phyloP scores from a whole-genome alignment of 805 yeast genomes.

The Nakazawaea anatomiae region DNA sequence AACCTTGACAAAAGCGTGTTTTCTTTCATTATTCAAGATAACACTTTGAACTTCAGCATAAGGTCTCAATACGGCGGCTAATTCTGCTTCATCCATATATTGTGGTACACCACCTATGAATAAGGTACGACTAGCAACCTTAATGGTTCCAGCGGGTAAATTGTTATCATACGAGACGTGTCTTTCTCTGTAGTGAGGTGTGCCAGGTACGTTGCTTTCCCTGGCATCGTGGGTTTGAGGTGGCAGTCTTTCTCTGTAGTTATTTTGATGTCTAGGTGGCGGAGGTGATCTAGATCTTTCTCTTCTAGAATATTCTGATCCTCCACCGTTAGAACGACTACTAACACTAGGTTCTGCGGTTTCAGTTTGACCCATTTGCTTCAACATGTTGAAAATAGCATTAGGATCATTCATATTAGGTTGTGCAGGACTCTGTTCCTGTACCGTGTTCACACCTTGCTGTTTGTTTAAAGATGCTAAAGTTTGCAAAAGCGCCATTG shows the following conservation, averaged over 20 bases:
- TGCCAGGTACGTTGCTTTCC: conserved; percentile 64
- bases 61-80: conserved; percentile 69
- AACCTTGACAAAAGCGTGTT: conserved; percentile 94
- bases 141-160: conserved; percentile 72
- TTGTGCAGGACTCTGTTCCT: conserved; percentile 3
- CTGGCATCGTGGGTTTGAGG: conserved; percentile 24
- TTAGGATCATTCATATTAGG: conserved; percentile 27
- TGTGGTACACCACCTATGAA: conserved; percentile 93
- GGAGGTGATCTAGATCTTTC: conserved; percentile 51
- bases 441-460: conserved; percentile 10
- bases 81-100: conserved; percentile 68
- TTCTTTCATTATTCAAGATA: conserved; percentile 80
- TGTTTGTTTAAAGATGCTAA: conserved; percentile 31
- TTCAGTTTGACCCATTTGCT: conserved; percentile 33
- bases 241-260: conserved; percentile 15
- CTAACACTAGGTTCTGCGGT: conserved; percentile 9
- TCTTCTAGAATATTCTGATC: conserved; percentile 36
- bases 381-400: conserved; percentile 47
- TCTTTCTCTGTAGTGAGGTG: conserved; percentile 72
- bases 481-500: conserved; percentile 65
- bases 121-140: conserved; percentile 83
- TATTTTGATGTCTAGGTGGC: conserved; percentile 8
- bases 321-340: conserved; percentile 16
- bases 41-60: conserved; percentile 90
- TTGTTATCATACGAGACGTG: conserved; percentile 64